Percentiles rank a stretch among this genome's conserved stretches.
phyloP scores from a whole-genome alignment of 163 green algal genomes.

The Scenedesmus sp. region DNA sequence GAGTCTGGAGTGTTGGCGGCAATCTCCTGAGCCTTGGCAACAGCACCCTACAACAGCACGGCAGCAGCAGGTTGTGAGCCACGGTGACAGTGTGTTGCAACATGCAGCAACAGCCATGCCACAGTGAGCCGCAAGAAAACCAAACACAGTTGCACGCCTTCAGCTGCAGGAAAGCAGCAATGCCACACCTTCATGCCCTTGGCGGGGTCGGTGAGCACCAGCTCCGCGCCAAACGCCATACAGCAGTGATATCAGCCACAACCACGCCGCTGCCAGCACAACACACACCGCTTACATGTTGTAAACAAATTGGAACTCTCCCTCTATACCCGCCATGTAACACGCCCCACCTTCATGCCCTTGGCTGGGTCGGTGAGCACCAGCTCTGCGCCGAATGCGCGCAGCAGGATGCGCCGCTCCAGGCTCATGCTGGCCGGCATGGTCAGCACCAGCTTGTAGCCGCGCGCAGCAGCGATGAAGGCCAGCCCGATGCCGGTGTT shows the following conservation, averaged over 20 bases:
- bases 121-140: background rate
- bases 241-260: background rate
- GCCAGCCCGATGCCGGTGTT: slow-evolving; percentile 99
- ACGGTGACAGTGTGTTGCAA: background rate
- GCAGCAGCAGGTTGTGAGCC: background rate
- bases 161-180: background rate
- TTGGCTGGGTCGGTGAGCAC: slow-evolving; percentile 90
- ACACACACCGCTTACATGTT: background rate
- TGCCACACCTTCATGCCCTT: slow-evolving; percentile 67
- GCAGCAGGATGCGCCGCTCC: slow-evolving; percentile 94
- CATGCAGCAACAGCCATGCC: background rate
- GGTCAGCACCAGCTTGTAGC: slow-evolving; percentile 97
- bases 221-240: slow-evolving; percentile 94
- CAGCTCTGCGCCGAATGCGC: slow-evolving; percentile 96
- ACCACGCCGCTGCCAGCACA: background rate
- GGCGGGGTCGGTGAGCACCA: slow-evolving; percentile 91
- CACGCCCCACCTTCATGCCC: slow-evolving; percentile 71
- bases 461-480: slow-evolving; percentile 96
- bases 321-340: background rate
- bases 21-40: slow-evolving; percentile 97
- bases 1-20: slow-evolving; percentile 85
- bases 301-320: too few species aligned
- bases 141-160: background rate
- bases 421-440: slow-evolving; percentile 98
- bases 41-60: slow-evolving; percentile 81